Percentiles rank a stretch among this genome's conserved stretches.
These are phyloP conservation scores for Ustilago cynodontis DNA, from an alignment of 1,284 basidiomycete species.

Conservation along the genomic window DNA sequence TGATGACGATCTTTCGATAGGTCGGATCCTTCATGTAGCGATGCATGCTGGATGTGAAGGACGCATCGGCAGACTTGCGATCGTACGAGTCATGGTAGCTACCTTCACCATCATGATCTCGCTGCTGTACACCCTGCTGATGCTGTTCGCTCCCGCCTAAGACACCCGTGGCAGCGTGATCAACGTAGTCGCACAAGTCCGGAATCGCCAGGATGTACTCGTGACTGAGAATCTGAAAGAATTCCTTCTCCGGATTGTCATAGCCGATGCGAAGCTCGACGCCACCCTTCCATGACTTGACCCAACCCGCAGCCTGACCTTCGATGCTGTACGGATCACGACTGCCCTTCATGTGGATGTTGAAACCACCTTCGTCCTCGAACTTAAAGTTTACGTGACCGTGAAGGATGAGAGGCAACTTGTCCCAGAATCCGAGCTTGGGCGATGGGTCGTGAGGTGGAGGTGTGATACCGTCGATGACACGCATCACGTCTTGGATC, in stretches of 20 bases:
- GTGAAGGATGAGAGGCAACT: constrained; percentile 77
- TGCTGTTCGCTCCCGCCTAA: constrained; percentile 19
- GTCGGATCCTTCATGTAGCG: constrained; percentile 61
- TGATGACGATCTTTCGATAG: constrained; percentile 70
- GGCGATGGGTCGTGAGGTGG: constrained; percentile 88
- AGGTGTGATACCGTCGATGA: constrained; percentile 85
- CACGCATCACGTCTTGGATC: constrained; percentile 86
- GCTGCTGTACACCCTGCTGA: constrained; percentile 3
- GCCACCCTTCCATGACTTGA: constrained; percentile 84
- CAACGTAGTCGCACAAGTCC: constrained; percentile 72
- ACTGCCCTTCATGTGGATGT: constrained; percentile 78
- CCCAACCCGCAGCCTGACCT: constrained; percentile 88
- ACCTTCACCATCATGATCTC: constrained; percentile 20
- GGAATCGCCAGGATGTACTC: constrained; percentile 71
- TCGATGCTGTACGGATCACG: constrained; percentile 83
- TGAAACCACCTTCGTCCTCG: constrained; percentile 76
- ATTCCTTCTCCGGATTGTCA: constrained; percentile 80
- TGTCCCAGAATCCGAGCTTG: constrained; percentile 94
- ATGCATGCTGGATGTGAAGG: constrained; percentile 30
- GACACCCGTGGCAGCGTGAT: constrained; percentile 72
- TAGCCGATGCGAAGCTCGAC: constrained; percentile 81
- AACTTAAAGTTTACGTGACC: constrained; percentile 84
- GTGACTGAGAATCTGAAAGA: constrained; percentile 86
- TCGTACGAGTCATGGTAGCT: constrained; percentile 42
- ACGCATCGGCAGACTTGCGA: constrained; percentile 29